phyloP scores from a whole-genome alignment of 2,329 filamentous ascomycete genomes.

The Aspergillus ochraceus region DNA sequence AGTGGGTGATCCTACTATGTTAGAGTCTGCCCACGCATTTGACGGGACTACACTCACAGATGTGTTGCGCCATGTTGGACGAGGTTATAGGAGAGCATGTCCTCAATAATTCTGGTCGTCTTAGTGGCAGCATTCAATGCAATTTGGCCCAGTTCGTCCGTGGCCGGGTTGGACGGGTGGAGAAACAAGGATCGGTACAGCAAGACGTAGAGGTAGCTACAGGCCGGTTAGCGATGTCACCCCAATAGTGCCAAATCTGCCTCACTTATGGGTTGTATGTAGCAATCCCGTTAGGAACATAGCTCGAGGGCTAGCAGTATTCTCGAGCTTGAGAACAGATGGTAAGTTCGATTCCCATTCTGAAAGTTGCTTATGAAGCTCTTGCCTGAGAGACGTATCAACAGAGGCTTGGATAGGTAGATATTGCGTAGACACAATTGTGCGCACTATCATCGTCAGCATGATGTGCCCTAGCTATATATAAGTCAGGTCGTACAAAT shows the following conservation, averaged over 20 bases:
- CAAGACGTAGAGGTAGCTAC: constrained; percentile 47
- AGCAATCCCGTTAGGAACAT: constrained; percentile 44
- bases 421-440: constrained; percentile 40
- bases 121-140: constrained; percentile 49
- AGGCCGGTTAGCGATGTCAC: background rate
- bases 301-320: constrained; percentile 27
- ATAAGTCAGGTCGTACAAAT: constrained; percentile 26
- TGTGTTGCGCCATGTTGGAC: constrained; percentile 49
- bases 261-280: constrained; percentile 49
- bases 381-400: constrained; percentile 22
- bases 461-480: background rate
- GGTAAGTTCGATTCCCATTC: constrained; percentile 44
- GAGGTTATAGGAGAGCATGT: constrained; percentile 46
- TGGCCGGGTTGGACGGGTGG: constrained; percentile 28
- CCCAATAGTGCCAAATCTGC: background rate
- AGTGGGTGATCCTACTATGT: constrained; percentile 43
- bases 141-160: constrained; percentile 35
- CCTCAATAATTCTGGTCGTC: constrained; percentile 50
- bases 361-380: constrained; percentile 34
- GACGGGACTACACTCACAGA: constrained; percentile 27
- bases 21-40: background rate
- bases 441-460: constrained; percentile 1
- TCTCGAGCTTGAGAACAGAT: constrained; percentile 33
- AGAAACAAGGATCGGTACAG: constrained; percentile 47
- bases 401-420: constrained; percentile 25